Base-by-base conservation (phyloP, 2,329 filamentous ascomycete species). In the Pestalotiopsis fici region DNA sequence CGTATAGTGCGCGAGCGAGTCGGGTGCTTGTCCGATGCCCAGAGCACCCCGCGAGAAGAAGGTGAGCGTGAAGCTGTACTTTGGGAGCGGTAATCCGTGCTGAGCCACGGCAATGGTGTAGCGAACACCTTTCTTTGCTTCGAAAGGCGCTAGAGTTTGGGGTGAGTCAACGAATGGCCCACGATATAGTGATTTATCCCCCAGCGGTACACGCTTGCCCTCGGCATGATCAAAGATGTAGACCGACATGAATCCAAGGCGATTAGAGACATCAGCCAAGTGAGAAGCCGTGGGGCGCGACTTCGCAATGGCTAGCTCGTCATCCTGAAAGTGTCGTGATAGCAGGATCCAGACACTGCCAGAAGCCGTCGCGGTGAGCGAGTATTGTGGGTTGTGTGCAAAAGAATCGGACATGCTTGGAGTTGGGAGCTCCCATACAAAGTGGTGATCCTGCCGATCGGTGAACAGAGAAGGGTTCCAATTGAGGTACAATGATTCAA, bases 401-500 rank as follows among this genome's bases (percentile, higher is more conserved):
- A 91, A 84, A 3, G 87, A 89, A n/a, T 83, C 82, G 9, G 84
- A 78, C 71, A 86, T 80, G 54, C 80, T 83, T 55, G 79, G 77
- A 35, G 77, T 77, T 23, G 85, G 81, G 43, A 89, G 80, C 2
- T 91, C 86, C 96, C 96, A 99, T 2, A 86, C 85, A 75, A 98
- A 97, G 79, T 99, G 96, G 66, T 95, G 89, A 74, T 99, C 95
- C 78, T 97, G 91, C 9, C 95, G 90, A 76, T 92, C 83, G 1
- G 83, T 83, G 79, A 99, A 99, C 0, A 97, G 83, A 0, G 87
- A 86, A 0, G 96, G 95, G 71, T 97, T 98, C 96, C 96, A 99
- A 80, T 98, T 99, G 65, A 99, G 85, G 78, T 98, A 99, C 72
- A 99, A 88, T 21, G 95, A 97, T 77, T 98, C 94, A 70, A 98